Evolutionary conservation across 2,329 filamentous ascomycete species (phyloP).

Genomic region (Arthroderma sp.): DNA sequence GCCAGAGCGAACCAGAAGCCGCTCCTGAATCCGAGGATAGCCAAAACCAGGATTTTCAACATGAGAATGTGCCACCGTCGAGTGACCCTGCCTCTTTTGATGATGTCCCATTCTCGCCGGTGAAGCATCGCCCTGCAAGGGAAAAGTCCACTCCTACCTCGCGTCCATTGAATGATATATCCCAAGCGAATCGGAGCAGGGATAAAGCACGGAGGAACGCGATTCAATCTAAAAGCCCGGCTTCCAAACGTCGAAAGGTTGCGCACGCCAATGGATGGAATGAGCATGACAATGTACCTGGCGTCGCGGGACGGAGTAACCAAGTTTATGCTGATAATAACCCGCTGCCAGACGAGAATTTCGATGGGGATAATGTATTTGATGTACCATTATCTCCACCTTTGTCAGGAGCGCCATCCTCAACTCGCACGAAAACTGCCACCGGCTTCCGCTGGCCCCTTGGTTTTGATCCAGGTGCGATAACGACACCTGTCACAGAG

Average conservation of each 20-base stretch:
- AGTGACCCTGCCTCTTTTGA: slow-evolving; percentile 22
- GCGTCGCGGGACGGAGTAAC: too few species aligned
- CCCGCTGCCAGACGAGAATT: not conserved
- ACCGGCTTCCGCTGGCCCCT: slow-evolving; percentile 26
- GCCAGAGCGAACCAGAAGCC: slow-evolving; percentile 8
- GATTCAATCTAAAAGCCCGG: too few species aligned
- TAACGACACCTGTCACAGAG: slow-evolving; percentile 16
- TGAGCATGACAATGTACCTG: too few species aligned
- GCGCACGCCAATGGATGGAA: not conserved
- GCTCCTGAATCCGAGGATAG: slow-evolving; percentile 16
- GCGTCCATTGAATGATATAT: too few species aligned
- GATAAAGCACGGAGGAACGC: too few species aligned
- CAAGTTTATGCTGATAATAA: not conserved
- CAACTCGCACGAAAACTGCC: slow-evolving; percentile 10
- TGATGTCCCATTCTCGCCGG: slow-evolving; percentile 18
- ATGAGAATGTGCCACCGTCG: slow-evolving; percentile 20
- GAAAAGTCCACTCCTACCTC: too few species aligned
- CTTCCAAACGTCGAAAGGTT: not conserved
- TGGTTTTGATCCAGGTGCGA: slow-evolving; percentile 19
- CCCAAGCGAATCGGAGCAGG: too few species aligned
- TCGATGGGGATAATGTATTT: slow-evolving; percentile 12
- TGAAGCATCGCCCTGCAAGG: too few species aligned
- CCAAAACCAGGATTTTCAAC: slow-evolving; percentile 21
- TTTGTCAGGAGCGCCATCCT: slow-evolving; percentile 22
- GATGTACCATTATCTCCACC: slow-evolving; percentile 30